Percentiles rank a stretch among this genome's conserved stretches.
These are phyloP conservation scores for Pseudocohnilembus persalinus DNA, from an alignment of 169 alveolate species.

Conservation along the genomic window DNA sequence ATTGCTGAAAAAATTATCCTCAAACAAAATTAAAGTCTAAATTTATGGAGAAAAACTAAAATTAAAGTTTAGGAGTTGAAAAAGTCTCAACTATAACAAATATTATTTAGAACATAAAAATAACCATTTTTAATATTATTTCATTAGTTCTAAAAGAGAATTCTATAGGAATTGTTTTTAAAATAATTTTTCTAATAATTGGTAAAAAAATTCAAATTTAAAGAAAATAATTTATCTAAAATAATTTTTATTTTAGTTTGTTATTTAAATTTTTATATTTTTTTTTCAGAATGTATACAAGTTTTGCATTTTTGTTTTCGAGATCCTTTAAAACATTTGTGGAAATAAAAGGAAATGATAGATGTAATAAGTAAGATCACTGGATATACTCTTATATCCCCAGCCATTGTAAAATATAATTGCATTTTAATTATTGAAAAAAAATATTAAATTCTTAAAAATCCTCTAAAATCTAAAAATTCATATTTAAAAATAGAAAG, in stretches of 20 bases:
- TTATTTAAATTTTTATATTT: too few relatives aligned
- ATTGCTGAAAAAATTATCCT: too few relatives aligned
- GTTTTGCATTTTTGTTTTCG: not conserved
- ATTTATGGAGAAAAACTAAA: too few relatives aligned
- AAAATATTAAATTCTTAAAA: not conserved
- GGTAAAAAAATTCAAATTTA: not conserved
- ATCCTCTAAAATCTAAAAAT: not conserved
- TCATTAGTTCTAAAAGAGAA: not conserved
- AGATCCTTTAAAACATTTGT: not conserved
- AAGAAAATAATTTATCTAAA: not conserved
- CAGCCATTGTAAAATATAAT: not conserved
- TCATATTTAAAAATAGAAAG: not conserved
- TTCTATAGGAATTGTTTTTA: not conserved
- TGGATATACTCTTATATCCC: conserved; percentile 6
- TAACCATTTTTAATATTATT: not conserved
- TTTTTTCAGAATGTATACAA: not conserved
- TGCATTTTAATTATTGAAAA: too few relatives aligned
- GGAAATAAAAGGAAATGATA: conserved; percentile 4
- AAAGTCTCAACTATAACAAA: not conserved
- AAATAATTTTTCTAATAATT: too few relatives aligned
- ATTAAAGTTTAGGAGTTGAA: too few relatives aligned
- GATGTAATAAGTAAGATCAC: conserved; percentile 1
- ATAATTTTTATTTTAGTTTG: too few relatives aligned
- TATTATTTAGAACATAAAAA: too few relatives aligned
- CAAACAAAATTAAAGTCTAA: too few relatives aligned